These are phyloP conservation scores for Diaporthe sp. DNA, from an alignment of 2,329 filamentous ascomycete species.

Conservation along the genomic window DNA sequence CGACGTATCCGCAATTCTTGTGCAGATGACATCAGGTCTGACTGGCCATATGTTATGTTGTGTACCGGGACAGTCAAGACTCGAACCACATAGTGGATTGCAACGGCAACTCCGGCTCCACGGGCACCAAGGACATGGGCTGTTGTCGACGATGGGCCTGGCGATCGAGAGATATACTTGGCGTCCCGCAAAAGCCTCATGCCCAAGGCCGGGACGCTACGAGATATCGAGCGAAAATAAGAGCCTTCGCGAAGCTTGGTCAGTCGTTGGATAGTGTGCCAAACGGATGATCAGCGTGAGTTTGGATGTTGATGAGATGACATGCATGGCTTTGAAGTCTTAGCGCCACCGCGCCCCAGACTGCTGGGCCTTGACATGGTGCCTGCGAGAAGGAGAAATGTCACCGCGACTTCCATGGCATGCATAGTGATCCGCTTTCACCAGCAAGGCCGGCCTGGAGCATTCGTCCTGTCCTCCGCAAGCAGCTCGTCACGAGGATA, in stretches of 20 bases:
- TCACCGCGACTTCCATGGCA: background rate
- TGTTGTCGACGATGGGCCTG: background rate
- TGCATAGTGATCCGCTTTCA: background rate
- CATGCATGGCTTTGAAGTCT: background rate
- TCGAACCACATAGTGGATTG: background rate
- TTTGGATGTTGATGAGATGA: conserved; percentile 23
- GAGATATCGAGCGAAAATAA: conserved; percentile 1
- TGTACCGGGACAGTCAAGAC: background rate
- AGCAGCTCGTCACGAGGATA: conserved; percentile 8
- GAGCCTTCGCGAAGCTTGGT: background rate
- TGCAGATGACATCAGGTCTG: conserved; percentile 14
- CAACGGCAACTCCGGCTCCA: conserved; percentile 21
- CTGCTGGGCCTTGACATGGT: background rate
- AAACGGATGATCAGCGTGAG: conserved; percentile 5
- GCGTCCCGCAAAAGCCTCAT: conserved; percentile 4
- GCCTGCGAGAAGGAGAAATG: background rate
- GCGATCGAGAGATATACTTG: conserved; percentile 1
- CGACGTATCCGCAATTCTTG: conserved; percentile 17
- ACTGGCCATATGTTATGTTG: background rate
- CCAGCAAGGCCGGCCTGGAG: background rate
- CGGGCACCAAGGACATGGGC: background rate
- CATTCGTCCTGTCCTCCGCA: background rate
- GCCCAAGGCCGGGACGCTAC: conserved; percentile 1
- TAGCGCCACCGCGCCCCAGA: conserved; percentile 2
- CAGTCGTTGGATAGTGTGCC: background rate